A percentile compares a stretch with the other conserved stretches of the same genome.
Evolutionary conservation across 1,139 yeast genomes (phyloP).

Genomic region (Protomyces inouyei): DNA sequence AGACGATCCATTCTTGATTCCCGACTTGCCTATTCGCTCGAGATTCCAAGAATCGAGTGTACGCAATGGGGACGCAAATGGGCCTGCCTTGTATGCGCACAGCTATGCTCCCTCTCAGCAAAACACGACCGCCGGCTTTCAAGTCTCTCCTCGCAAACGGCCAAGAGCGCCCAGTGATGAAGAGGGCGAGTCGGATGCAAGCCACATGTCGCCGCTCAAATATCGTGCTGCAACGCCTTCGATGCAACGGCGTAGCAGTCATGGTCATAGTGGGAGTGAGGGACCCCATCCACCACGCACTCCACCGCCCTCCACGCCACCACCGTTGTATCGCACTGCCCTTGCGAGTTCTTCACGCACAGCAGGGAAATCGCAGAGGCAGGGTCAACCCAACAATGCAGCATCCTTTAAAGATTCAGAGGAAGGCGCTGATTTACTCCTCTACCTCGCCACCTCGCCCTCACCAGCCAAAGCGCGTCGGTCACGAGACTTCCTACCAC

Average conservation of each 20-base stretch:
- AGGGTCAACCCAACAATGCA: background rate
- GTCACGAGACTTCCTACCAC: conserved; percentile 2
- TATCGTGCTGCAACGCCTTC: conserved; percentile 7
- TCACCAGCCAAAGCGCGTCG: conserved; percentile 51
- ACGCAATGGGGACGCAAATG: background rate
- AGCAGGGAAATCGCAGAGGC: background rate
- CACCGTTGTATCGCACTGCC: background rate
- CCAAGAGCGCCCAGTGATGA: conserved; percentile 11
- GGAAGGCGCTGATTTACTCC: conserved; percentile 76
- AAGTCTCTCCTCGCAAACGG: conserved; percentile 14
- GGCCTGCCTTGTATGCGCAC: background rate
- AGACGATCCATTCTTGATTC: conserved; percentile 9
- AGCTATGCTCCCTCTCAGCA: background rate
- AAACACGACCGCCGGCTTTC: background rate
- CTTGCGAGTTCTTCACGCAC: background rate
- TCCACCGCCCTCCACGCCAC: conserved; percentile 24
- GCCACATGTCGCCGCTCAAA: conserved; percentile 9
- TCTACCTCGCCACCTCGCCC: conserved; percentile 82
- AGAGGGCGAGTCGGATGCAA: background rate
- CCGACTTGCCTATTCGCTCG: conserved; percentile 14
- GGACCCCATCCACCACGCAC: background rate
- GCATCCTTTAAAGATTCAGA: conserved; percentile 39
- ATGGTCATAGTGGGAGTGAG: background rate
- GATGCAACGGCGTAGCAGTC: background rate
- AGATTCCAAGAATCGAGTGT: conserved; percentile 1